phyloP scores from a whole-genome alignment of 495 filamentous ascomycete genomes.

The Aspergillus taichungensis region DNA sequence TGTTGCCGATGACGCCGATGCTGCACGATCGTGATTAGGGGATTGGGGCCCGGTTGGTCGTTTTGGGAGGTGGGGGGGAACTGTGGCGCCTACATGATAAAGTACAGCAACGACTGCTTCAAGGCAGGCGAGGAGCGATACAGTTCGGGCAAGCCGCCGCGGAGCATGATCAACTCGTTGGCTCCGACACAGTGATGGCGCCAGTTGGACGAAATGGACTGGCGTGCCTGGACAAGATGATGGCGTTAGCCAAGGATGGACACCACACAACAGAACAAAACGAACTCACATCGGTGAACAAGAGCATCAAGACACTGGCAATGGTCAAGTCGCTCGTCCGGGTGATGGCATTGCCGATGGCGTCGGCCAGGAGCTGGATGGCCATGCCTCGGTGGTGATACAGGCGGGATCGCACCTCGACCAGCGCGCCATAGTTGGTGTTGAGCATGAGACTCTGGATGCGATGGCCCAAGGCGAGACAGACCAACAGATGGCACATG shows the following conservation, averaged over 20 bases:
- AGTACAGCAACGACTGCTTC: background rate
- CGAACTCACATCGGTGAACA: constrained; percentile 3
- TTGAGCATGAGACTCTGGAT: constrained; percentile 12
- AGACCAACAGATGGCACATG: constrained; percentile 17
- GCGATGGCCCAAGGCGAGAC: constrained; percentile 21
- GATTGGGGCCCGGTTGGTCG: too few species aligned
- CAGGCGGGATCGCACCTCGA: constrained; percentile 9
- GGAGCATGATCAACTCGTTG: constrained; percentile 13
- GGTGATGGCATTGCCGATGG: constrained; percentile 8
- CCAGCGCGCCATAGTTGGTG: background rate
- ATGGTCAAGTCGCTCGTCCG: constrained; percentile 12
- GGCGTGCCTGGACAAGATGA: constrained; percentile 15
- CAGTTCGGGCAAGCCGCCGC: constrained; percentile 14
- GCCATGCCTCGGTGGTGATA: constrained; percentile 20
- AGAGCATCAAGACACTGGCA: constrained; percentile 5
- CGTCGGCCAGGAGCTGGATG: constrained; percentile 16
- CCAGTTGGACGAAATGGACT: constrained; percentile 15
- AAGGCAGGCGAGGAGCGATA: background rate
- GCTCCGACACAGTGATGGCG: constrained; percentile 17
- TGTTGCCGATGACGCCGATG: constrained; percentile 21
- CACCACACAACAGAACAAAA: background rate
- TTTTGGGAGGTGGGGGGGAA: too few species aligned
- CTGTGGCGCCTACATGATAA: background rate
- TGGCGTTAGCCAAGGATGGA: constrained; percentile 14
- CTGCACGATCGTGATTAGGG: constrained; percentile 4